phyloP scores from a whole-genome alignment of 2,329 filamentous ascomycete genomes.

The Pseudopithomyces maydicus region DNA sequence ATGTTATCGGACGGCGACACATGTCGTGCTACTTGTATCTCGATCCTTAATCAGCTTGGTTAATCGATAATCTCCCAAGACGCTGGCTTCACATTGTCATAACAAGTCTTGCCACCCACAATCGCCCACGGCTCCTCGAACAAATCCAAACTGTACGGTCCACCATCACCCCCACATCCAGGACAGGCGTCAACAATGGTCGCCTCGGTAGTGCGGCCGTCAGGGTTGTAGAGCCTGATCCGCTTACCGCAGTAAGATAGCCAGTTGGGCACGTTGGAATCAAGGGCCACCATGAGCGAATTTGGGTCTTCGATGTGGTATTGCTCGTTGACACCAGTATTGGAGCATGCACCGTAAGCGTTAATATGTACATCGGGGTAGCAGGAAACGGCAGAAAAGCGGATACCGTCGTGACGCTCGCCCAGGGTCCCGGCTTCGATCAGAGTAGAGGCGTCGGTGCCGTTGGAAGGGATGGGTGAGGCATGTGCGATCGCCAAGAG shows the following conservation, averaged over 20 bases:
- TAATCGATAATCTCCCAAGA: slow-evolving; percentile 6
- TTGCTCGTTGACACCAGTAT: neutral
- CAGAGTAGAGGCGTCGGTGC: neutral
- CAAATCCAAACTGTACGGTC: slow-evolving; percentile 6
- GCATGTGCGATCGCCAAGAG: neutral
- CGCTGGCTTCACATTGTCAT: slow-evolving; percentile 1
- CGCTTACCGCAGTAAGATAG: slow-evolving; percentile 2
- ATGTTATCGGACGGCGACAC: too few species aligned
- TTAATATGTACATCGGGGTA: neutral
- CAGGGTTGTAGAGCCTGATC: neutral
- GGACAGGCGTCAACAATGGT: slow-evolving; percentile 5
- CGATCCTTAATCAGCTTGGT: neutral
- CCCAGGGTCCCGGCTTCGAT: neutral
- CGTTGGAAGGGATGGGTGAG: neutral
- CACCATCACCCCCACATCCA: neutral
- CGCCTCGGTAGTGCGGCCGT: neutral
- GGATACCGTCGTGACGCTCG: slow-evolving; percentile 4
- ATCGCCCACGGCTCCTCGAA: neutral
- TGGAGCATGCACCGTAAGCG: slow-evolving; percentile 2
- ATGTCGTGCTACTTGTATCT: too few species aligned
- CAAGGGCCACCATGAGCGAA: slow-evolving; percentile 1
- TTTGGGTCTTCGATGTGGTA: neutral
- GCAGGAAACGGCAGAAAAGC: slow-evolving; percentile 3
- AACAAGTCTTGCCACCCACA: neutral
- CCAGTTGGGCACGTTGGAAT: slow-evolving; percentile 1